Evolutionary conservation across 345 rosid genomes (phyloP).

Genomic region (Leavenworthia alabamica): DNA sequence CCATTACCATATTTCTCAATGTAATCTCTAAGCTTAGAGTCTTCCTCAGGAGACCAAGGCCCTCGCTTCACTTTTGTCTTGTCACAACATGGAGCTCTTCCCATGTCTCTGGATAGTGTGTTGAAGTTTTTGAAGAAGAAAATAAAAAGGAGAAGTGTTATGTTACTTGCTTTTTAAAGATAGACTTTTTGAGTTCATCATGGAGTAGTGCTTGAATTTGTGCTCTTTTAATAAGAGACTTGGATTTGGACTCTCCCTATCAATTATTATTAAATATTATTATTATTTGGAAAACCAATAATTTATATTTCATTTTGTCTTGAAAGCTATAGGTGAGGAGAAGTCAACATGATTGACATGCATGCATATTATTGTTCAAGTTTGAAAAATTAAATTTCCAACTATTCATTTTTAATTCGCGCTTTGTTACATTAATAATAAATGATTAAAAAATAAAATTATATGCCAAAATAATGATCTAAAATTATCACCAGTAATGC

Average conservation of each 20-base stretch:
- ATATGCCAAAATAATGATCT: neutral
- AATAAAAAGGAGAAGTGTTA: constrained; percentile 1
- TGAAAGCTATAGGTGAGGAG: constrained; percentile 21
- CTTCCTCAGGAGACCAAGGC: constrained; percentile 98
- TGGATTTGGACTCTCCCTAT: constrained; percentile 21
- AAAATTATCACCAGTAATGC: neutral
- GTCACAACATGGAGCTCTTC: constrained; percentile 97
- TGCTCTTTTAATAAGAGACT: constrained; percentile 30
- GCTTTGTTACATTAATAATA: neutral
- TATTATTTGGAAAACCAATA: neutral
- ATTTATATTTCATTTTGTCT: constrained; percentile 11
- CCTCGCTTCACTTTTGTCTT: constrained; percentile 94
- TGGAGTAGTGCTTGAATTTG: constrained; percentile 30
- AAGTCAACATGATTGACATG: constrained; percentile 38
- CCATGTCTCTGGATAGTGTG: constrained; percentile 42
- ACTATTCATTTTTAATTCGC: neutral
- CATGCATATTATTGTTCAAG: constrained; percentile 25
- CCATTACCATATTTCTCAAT: constrained; percentile 80
- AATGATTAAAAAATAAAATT: neutral
- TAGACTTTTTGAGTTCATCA: constrained; percentile 22
- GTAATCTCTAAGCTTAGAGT: constrained; percentile 73
- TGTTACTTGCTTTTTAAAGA: constrained; percentile 12
- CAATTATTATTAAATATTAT: constrained; percentile 17
- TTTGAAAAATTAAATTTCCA: constrained; percentile 5
- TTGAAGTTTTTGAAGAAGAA: constrained; percentile 19